These are phyloP conservation scores for Nitzschia sp. DNA, from an alignment of 108 stramenopile genomes.

Conservation along the genomic window DNA sequence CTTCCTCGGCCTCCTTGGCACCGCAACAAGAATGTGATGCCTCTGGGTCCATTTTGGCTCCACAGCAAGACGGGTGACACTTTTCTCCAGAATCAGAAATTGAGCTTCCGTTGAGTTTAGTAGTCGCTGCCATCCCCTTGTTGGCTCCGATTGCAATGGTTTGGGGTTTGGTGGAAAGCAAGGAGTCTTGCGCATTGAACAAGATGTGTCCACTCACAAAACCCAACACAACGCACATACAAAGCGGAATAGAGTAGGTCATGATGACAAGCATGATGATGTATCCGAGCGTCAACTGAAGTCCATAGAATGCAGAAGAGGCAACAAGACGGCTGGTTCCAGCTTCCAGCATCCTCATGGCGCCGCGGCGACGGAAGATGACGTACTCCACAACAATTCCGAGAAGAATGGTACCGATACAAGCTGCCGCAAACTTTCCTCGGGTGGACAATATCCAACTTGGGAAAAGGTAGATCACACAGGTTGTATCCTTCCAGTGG, in stretches of 20 bases:
- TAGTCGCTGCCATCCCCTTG: background rate
- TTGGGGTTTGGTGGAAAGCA: slow-evolving; percentile 25
- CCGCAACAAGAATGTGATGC: background rate
- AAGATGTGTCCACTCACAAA: slow-evolving; percentile 67
- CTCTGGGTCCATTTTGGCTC: background rate
- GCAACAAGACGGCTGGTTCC: slow-evolving; percentile 43
- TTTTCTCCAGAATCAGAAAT: slow-evolving; percentile 11
- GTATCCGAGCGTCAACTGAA: slow-evolving; percentile 81
- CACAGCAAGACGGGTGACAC: background rate
- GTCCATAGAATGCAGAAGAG: slow-evolving; percentile 63
- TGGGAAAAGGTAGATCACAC: slow-evolving; percentile 76
- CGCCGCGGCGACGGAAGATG: slow-evolving; percentile 48
- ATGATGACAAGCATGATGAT: slow-evolving; percentile 81
- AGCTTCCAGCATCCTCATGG: slow-evolving; percentile 36
- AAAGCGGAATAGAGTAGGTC: slow-evolving; percentile 76
- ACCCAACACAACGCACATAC: slow-evolving; percentile 60
- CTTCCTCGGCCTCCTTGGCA: background rate
- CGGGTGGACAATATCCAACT: slow-evolving; percentile 58
- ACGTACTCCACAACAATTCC: slow-evolving; percentile 58
- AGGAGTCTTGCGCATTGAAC: slow-evolving; percentile 73
- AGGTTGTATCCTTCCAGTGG: slow-evolving; percentile 62
- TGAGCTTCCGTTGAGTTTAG: background rate
- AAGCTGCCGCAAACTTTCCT: slow-evolving; percentile 50
- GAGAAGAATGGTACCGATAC: slow-evolving; percentile 59
- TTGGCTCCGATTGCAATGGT: slow-evolving; percentile 3